Conservation (phyloP, 345 rosid species). For the Laguncularia racemosa region DNA sequence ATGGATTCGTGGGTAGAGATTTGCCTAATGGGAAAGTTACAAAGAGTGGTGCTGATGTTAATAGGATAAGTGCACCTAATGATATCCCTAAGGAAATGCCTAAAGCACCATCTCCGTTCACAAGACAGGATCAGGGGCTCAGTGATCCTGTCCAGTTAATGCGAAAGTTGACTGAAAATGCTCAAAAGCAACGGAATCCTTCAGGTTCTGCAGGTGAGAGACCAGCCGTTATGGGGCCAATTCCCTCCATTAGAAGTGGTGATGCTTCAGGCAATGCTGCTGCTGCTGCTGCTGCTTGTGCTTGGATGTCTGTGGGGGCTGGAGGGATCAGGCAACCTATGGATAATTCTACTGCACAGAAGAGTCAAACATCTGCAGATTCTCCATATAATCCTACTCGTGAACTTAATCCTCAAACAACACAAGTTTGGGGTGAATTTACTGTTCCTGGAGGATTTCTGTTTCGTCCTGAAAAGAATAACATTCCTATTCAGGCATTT, state of each 20-base stretch:
- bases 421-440: conserved; percentile 35
- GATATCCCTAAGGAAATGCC: conserved; percentile 36
- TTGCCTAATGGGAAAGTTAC: conserved; percentile 43
- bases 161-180: conserved; percentile 47
- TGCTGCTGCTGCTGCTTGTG: conserved; percentile 60
- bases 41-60: conserved; percentile 21
- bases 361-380: conserved; percentile 50
- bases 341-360: conserved; percentile 38
- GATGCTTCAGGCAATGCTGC: conserved; percentile 56
- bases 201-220: conserved; percentile 8
- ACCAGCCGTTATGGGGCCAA: conserved; percentile 23
- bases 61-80: conserved; percentile 29
- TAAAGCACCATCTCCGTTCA: conserved; percentile 26
- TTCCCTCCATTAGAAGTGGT: conserved; percentile 38
- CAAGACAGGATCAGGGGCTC: conserved; percentile 39
- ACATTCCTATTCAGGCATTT: conserved; percentile 51
- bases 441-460: conserved; percentile 44
- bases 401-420: conserved; percentile 40
- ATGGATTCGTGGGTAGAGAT: conserved; percentile 30
- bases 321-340: conserved; percentile 44
- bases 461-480: conserved; percentile 38
- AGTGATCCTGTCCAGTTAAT: conserved; percentile 57
- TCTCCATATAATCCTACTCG: conserved; percentile 56
- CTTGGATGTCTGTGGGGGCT: conserved; percentile 85
- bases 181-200: conserved; percentile 42